A percentile compares a stretch with the other conserved stretches of the same genome.
phyloP scores from a whole-genome alignment of 192 early-diverging fungal species.

The Coemansia sp. region DNA sequence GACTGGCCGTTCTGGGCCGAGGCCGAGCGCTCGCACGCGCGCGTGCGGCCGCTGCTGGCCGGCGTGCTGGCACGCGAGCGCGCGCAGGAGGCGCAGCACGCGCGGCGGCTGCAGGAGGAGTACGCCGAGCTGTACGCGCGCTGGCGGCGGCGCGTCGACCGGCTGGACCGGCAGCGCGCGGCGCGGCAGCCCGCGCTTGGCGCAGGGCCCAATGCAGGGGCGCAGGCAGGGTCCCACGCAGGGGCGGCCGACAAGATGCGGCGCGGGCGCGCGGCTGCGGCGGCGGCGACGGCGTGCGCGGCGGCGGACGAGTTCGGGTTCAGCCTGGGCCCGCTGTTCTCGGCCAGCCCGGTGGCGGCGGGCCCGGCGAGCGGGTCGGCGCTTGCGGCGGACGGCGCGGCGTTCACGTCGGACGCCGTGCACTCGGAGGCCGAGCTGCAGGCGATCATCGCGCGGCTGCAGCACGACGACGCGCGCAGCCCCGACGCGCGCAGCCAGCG shows the following conservation, averaged over 20 bases:
- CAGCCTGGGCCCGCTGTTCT: slow-evolving; percentile 41
- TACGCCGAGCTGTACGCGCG: slow-evolving; percentile 43
- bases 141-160: slow-evolving; percentile 50
- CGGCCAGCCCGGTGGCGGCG: slow-evolving; percentile 9
- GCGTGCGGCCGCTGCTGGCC: slow-evolving; percentile 25
- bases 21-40: slow-evolving; percentile 24
- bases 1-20: slow-evolving; percentile 55
- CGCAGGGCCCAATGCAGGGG: neutral
- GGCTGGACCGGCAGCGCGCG: slow-evolving; percentile 51
- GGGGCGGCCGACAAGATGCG: slow-evolving; percentile 18
- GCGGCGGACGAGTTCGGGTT: slow-evolving; percentile 47
- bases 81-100: slow-evolving; percentile 15
- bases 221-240: slow-evolving; percentile 2
- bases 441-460: slow-evolving; percentile 73
- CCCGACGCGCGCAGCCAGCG: slow-evolving; percentile 71
- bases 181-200: slow-evolving; percentile 24
- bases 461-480: slow-evolving; percentile 72
- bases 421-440: slow-evolving; percentile 78
- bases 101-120: slow-evolving; percentile 35
- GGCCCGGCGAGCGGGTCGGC: slow-evolving; percentile 20
- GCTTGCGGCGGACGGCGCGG: slow-evolving; percentile 25
- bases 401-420: slow-evolving; percentile 71
- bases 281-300: neutral
- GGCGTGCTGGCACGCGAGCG: slow-evolving; percentile 26
- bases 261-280: too few species aligned